Conservation (phyloP, 2,329 filamentous ascomycete genomes). For the Cladosporium halotolerans region DNA sequence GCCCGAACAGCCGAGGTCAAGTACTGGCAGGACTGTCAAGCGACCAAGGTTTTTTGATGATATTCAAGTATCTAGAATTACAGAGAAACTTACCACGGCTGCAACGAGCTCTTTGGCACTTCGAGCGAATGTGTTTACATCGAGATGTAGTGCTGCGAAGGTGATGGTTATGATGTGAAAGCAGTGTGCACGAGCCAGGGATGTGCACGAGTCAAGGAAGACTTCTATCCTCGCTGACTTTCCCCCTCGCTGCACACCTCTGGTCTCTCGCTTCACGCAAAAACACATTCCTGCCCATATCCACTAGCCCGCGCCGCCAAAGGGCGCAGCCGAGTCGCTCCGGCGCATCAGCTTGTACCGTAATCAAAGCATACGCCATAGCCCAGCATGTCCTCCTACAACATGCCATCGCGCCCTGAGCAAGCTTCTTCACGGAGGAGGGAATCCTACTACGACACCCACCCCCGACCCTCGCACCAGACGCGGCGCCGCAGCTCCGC, state of each 20-base stretch:
- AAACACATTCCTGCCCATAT: not conserved
- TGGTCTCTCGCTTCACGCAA: not conserved
- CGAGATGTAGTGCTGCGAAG: not conserved
- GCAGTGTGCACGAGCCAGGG: no score
- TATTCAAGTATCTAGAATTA: no score
- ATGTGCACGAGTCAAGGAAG: no score
- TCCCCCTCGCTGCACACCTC: not conserved
- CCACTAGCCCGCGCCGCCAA: not conserved
- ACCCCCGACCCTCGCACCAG: constrained; percentile 9
- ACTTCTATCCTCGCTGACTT: not conserved
- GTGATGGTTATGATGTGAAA: not conserved
- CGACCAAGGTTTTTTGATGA: no score
- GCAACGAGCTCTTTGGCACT: no score
- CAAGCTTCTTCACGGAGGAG: constrained; percentile 48
- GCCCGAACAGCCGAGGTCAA: no score
- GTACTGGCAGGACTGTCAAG: no score
- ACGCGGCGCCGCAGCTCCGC: constrained; percentile 41
- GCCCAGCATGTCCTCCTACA: constrained; percentile 20
- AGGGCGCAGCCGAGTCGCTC: no score
- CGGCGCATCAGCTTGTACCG: not conserved
- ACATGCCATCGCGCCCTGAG: constrained; percentile 56
- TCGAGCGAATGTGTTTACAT: not conserved
- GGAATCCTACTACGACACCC: constrained; percentile 10
- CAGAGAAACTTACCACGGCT: no score
- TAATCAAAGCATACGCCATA: not conserved